Evolutionary conservation across 2,329 filamentous ascomycete species (phyloP), one percentile per base, ranked within the genome.

Genomic region (Colletotrichum viniferum): DNA sequence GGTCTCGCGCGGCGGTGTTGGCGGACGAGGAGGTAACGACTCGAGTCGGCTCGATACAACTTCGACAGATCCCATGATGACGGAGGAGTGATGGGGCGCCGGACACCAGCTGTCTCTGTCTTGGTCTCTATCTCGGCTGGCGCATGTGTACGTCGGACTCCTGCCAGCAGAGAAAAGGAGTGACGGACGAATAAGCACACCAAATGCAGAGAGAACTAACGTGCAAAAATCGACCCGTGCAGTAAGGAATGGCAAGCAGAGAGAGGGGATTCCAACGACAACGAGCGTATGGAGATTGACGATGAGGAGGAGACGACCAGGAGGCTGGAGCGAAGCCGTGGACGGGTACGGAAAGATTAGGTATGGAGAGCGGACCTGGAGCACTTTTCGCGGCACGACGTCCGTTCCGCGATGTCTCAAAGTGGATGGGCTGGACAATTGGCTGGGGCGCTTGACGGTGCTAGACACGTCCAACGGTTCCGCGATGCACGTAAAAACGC

Each of bases 1-100:
- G 43, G 87, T 85, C 81, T 91, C 90, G 78, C 89, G 89, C n/a
- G 92, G 92, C 62, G 92, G 92, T 38, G 92, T 94, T n/a, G 92
- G 92, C 30, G 92, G 92, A 82, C 91, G 89, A 76, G 90, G 83
- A 77, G 88, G 86, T 69, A 92, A 85, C 73, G 87, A 86, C 77
- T 91, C 88, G 79, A 92, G 85, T 79, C 87, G 82, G 79, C 79
- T 84, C 76, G 85, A 82, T 76, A 83, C 79, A 69, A 81, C 80
- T 76, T 81, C 79, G 77, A 82, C 80, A 76, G 85, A 82, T 81
- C 84, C 83, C 86, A 87, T 87, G 81, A 77, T 82, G 83, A 75
- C 79, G 77, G 77, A 73, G 79, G 52, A 61, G 65, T 55, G 43
- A 67, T 12, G 65, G 52, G 52, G 34, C 36, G 61, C 71, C 74